Evolutionary conservation across 2,329 filamentous ascomycete species (phyloP), one percentile per base, ranked within the genome.

Genomic region (Nigrospora sphaerica): DNA sequence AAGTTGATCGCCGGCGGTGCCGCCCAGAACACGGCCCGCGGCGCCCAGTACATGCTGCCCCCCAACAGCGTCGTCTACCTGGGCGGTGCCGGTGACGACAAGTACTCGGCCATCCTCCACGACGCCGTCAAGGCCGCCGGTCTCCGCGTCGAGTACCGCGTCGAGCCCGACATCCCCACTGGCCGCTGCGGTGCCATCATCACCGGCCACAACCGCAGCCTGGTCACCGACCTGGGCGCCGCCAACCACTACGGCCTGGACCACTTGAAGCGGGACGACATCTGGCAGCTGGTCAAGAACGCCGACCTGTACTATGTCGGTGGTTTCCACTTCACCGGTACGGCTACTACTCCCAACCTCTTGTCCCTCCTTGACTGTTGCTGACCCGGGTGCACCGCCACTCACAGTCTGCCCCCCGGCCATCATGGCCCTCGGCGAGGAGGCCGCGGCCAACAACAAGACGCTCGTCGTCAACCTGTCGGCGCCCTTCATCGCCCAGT

Each of bases 171-270:
- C 64, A 75, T 85, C 58, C 85, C 88, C 54, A 98, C 93, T 33
- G 93, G 93, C 59, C 88, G 91, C 62, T 98, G 93, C 69, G 93
- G 88, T 69, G 93, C 93, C 55, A 81, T 98, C 68, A 96, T 98
- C 70, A 98, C 92, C 34, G 93, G 90, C 64, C 88, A 95, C 77
- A 85, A 97, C 82, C 85, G 93, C 61, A 90, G 84, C 66, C 85
- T 98, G 77, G 88, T 86, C 77, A 98, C 93, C 52, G 90, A 97
- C 63, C 85, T 98, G 48, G 93, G 86, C 52, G 93, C 93, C 52
- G 93, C 93, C 58, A 98, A 98, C 76, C 86, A 90, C 75, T 98
- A 98, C 75, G 92, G 92, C 71, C 67, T 96, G 44, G 89, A 93
- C 53, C 93, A 98, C 69, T 73, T 98, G 67, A 89, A 95, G 81